These are phyloP conservation scores for Eucalyptus fibrosa DNA, from an alignment of 345 rosid genomes.

Conservation along the genomic window DNA sequence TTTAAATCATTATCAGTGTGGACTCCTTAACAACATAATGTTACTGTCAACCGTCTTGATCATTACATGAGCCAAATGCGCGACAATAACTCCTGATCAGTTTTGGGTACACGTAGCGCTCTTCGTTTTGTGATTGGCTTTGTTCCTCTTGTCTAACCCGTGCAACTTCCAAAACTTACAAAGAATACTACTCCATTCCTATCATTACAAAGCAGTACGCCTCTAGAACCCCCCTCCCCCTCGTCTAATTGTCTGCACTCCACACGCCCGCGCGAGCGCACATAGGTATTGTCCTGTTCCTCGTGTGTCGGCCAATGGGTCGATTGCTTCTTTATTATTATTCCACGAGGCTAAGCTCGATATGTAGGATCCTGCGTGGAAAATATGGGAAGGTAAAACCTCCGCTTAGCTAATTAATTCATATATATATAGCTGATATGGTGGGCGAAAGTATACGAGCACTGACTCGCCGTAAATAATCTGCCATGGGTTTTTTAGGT, in stretches of 20 bases:
- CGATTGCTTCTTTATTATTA: background rate
- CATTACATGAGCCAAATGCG: background rate
- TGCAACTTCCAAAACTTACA: background rate
- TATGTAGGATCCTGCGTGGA: background rate
- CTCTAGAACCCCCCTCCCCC: background rate
- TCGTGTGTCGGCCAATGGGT: background rate
- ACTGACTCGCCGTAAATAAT: background rate
- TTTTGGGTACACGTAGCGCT: background rate
- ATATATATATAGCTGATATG: background rate
- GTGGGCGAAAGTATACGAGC: background rate
- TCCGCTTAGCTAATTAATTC: background rate
- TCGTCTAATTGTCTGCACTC: background rate
- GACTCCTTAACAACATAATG: background rate
- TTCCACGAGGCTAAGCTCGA: background rate
- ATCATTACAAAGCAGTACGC: background rate
- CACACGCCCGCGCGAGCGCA: background rate
- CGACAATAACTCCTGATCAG: background rate
- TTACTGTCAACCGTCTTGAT: background rate
- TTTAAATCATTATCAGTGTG: background rate
- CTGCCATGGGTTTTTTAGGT: background rate
- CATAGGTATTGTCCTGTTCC: background rate
- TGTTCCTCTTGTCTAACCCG: background rate
- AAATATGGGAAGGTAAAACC: background rate
- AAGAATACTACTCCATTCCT: background rate
- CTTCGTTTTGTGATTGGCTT: background rate